A percentile compares a stretch with the other conserved stretches of the same genome.
These are phyloP conservation scores for Psilocybe tampanensis DNA, from an alignment of 768 basidiomycete genomes.

Conservation along the genomic window DNA sequence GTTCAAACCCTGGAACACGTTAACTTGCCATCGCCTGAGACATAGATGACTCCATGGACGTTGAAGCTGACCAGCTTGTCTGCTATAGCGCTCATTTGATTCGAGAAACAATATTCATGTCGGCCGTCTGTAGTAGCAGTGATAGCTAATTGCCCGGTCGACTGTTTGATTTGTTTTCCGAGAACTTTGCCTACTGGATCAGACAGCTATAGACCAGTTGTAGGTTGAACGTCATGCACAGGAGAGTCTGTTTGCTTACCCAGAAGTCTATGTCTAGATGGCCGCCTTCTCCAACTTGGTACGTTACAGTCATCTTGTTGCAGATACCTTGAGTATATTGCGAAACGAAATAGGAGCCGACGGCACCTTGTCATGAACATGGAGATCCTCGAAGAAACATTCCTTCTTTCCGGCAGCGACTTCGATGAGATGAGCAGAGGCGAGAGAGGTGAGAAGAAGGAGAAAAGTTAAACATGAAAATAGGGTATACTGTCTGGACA, in stretches of 20 bases:
- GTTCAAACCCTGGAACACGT: background rate
- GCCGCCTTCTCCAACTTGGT: slow-evolving; percentile 97
- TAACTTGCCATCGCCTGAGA: slow-evolving; percentile 82
- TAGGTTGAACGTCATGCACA: background rate
- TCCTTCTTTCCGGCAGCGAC: slow-evolving; percentile 82
- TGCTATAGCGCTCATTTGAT: slow-evolving; percentile 96
- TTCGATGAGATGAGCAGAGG: slow-evolving; percentile 70
- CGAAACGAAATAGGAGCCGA: background rate
- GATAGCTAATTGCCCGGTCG: slow-evolving; percentile 86
- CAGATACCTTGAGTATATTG: background rate
- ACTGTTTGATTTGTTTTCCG: slow-evolving; percentile 81
- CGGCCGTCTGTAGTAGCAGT: slow-evolving; percentile 88
- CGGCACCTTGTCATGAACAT: slow-evolving; percentile 85
- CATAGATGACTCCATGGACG: slow-evolving; percentile 95
- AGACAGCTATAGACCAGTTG: slow-evolving; percentile 56
- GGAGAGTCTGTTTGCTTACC: slow-evolving; percentile 48
- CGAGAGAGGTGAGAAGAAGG: slow-evolving; percentile 40
- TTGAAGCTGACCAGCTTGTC: slow-evolving; percentile 98
- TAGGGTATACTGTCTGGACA: slow-evolving; percentile 37
- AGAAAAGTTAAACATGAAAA: slow-evolving; percentile 43
- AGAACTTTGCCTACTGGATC: slow-evolving; percentile 73
- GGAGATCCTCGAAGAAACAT: slow-evolving; percentile 96
- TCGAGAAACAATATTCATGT: slow-evolving; percentile 97
- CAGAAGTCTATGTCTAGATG: slow-evolving; percentile 98
- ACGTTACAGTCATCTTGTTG: slow-evolving; percentile 95